These are phyloP conservation scores for Neonectria sp. DNA, from an alignment of 2,329 filamentous ascomycete species.

Conservation along the genomic window DNA sequence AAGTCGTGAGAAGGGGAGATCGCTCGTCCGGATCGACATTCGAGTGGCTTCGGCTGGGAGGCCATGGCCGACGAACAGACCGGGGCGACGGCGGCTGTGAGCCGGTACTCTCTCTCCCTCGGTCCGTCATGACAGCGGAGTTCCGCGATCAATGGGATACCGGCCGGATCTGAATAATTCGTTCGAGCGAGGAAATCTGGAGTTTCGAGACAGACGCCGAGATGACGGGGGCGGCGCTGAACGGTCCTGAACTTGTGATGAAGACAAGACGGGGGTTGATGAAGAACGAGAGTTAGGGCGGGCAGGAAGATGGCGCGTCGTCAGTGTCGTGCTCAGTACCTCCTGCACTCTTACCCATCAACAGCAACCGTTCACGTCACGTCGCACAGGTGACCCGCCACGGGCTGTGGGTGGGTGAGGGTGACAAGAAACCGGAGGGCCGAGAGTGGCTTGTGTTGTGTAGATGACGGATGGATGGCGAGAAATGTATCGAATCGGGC, in stretches of 20 bases:
- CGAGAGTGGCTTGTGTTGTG: not conserved
- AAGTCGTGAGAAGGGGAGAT: conserved; percentile 59
- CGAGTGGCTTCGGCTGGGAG: conserved; percentile 48
- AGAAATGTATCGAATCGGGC: conserved; percentile 2
- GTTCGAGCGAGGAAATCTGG: not conserved
- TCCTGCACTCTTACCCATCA: conserved; percentile 16
- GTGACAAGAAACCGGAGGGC: not conserved
- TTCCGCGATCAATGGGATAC: not conserved
- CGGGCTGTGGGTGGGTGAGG: conserved; percentile 9
- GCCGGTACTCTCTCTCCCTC: conserved; percentile 42
- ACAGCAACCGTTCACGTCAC: not conserved
- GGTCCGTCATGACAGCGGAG: conserved; percentile 49
- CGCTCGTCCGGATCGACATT: conserved; percentile 58
- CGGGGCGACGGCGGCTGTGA: conserved; percentile 55
- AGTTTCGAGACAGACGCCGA: not conserved
- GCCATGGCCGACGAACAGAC: conserved; percentile 47
- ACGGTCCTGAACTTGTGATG: not conserved
- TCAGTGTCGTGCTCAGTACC: conserved; percentile 2
- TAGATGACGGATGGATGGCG: not conserved
- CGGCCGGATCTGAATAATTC: not conserved
- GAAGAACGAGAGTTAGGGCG: not conserved
- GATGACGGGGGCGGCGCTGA: not conserved
- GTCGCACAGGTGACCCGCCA: conserved; percentile 8
- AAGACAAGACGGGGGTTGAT: not conserved
- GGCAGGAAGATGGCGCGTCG: conserved; percentile 9